A percentile compares a stretch with the other conserved stretches of the same genome.
Conservation (phyloP, 345 rosid genomes). For the Microthlaspi erraticum region DNA sequence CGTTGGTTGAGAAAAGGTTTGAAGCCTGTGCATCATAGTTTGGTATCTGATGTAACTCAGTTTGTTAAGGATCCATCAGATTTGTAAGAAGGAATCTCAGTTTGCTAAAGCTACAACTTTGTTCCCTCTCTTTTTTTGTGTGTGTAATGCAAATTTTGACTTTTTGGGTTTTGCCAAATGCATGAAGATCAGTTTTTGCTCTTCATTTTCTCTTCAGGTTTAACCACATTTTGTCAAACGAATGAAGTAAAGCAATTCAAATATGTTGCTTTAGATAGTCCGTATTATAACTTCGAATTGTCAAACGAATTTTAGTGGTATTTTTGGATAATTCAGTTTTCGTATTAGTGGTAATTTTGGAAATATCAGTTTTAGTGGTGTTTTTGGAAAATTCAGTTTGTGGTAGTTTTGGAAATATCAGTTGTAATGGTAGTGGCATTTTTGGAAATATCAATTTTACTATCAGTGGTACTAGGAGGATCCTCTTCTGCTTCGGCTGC, state of each 20-base stretch:
- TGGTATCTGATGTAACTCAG: conserved; percentile 61
- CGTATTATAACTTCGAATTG: too few relatives aligned
- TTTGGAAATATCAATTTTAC: too few relatives aligned
- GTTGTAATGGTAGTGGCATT: too few relatives aligned
- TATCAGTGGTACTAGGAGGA: conserved; percentile 11
- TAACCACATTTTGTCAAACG: too few relatives aligned
- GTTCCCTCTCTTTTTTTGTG: background rate
- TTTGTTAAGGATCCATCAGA: conserved; percentile 65
- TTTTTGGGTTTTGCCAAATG: conserved; percentile 39
- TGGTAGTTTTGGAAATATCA: too few relatives aligned
- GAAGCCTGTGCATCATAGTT: conserved; percentile 65
- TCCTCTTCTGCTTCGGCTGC: conserved; percentile 64
- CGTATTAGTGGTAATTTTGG: too few relatives aligned
- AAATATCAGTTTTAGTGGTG: too few relatives aligned
- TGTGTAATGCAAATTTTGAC: conserved; percentile 29
- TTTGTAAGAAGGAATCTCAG: conserved; percentile 43
- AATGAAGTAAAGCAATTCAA: too few relatives aligned
- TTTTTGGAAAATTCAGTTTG: too few relatives aligned
- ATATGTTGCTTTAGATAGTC: too few relatives aligned
- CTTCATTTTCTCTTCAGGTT: background rate
- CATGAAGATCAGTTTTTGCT: conserved; percentile 52
- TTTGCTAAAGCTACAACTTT: conserved; percentile 32
- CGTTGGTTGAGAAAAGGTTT: conserved; percentile 69
- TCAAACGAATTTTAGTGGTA: too few relatives aligned
- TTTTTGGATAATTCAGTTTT: too few relatives aligned